These are phyloP conservation scores for Akebia trifoliata DNA, from an alignment of 164 flowering plant genomes.

Conservation along the genomic window DNA sequence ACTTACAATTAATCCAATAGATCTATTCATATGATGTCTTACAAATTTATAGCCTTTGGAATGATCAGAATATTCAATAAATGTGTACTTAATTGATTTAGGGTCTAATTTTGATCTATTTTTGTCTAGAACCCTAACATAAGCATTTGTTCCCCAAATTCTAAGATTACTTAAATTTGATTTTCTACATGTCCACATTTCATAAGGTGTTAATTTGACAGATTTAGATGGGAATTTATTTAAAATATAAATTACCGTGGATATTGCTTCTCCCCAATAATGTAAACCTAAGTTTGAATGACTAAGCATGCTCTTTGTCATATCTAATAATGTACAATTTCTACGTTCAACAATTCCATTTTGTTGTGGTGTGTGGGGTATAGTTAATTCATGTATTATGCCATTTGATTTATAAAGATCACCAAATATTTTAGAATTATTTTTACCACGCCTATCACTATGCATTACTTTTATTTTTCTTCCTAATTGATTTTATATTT, in stretches of 20 bases:
- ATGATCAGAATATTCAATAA: neutral
- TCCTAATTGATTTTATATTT: neutral
- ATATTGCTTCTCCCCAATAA: neutral
- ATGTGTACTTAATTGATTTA: neutral
- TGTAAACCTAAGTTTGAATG: neutral
- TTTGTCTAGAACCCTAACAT: constrained; percentile 7
- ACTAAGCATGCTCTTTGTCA: neutral
- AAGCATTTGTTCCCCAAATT: neutral
- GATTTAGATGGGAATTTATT: neutral
- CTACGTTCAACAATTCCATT: neutral
- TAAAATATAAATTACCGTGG: neutral
- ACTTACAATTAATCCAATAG: neutral
- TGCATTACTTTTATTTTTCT: neutral
- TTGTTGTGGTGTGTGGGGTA: neutral
- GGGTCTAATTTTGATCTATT: neutral
- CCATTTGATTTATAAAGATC: neutral
- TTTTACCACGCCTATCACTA: neutral
- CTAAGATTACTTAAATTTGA: neutral
- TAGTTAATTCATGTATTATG: neutral
- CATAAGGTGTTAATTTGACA: neutral
- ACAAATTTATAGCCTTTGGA: neutral
- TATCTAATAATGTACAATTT: neutral
- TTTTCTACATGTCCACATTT: constrained; percentile 1
- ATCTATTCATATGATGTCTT: neutral
- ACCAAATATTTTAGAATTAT: neutral